These are phyloP conservation scores for Vigna angularis DNA, from an alignment of 306 rosid genomes.

Conservation along the genomic window DNA sequence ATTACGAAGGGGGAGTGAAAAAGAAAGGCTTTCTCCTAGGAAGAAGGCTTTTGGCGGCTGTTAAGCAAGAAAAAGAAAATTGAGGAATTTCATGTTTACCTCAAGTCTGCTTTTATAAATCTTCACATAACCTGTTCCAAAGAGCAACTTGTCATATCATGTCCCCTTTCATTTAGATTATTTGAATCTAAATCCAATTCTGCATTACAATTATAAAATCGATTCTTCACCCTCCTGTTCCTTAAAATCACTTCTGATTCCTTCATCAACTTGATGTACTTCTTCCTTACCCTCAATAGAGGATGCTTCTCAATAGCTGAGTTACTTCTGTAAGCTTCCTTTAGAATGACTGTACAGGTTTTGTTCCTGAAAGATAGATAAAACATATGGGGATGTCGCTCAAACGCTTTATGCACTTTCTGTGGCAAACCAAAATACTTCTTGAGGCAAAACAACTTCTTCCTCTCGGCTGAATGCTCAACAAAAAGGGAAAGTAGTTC, in stretches of 20 bases:
- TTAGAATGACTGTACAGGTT: constrained; percentile 84
- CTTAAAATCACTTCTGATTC: constrained; percentile 63
- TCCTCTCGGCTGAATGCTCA: constrained; percentile 88
- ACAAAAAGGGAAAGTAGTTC: constrained; percentile 83
- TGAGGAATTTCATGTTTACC: constrained; percentile 14
- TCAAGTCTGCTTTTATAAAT: constrained; percentile 2
- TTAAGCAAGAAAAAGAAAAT: constrained; percentile 48
- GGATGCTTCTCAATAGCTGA: constrained; percentile 75
- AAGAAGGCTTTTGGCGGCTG: constrained; percentile 40
- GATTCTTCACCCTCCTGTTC: constrained; percentile 61
- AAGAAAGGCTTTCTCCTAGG: constrained; percentile 21
- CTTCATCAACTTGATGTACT: constrained; percentile 73
- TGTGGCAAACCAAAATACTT: constrained; percentile 82
- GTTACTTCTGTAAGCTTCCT: constrained; percentile 68
- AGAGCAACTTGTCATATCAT: constrained; percentile 46
- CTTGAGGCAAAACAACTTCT: constrained; percentile 79
- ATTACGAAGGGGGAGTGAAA: background rate
- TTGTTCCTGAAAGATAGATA: constrained; percentile 75
- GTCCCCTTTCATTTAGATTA: constrained; percentile 48
- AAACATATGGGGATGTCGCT: constrained; percentile 85
- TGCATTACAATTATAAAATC: constrained; percentile 37
- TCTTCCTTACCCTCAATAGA: constrained; percentile 68
- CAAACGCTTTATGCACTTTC: constrained; percentile 86
- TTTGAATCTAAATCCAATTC: constrained; percentile 51
- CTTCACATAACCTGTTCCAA: constrained; percentile 32